Evolutionary conservation across 768 basidiomycete genomes (phyloP), one percentile per base, ranked within the genome.

Genomic region (Mycena polygramma): DNA sequence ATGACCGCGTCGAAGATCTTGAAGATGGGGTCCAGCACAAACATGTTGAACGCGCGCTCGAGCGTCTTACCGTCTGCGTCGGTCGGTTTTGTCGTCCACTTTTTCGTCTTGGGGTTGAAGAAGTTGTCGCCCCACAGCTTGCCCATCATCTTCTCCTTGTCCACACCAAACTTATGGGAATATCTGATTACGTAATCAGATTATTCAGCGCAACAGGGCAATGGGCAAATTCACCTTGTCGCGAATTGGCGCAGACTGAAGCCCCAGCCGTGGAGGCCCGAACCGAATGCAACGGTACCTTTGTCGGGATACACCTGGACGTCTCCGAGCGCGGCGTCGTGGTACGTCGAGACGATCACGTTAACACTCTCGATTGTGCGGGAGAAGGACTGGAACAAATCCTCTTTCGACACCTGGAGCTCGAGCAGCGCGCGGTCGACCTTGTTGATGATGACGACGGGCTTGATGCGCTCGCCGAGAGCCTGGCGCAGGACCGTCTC

Each of bases 171-270:
- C 84, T 95, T 98, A 89, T 98, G 99, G 74, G 94, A 89, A 83
- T 99, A 99, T 68, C 97, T 92, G 72, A n/a, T n/a, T n/a, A n/a
- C n/a, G n/a, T n/a, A n/a, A n/a, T n/a, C n/a, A n/a, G n/a, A n/a
- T n/a, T n/a, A n/a, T n/a, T n/a, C n/a, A n/a, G n/a, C n/a, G n/a
- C n/a, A n/a, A n/a, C n/a, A 30, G 30, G 30, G 6, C 30, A 30
- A 30, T 6, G 6, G 2, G 30, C 30, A 30, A 30, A 30, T 30
- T 30, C 6, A 30, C 30, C 30, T 30, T 2, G 80, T 79, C 58
- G 98, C 96, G 81, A 99, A 99, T 82, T 99, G 95, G 79, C 96
- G 95, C 78, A 99, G 95, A 73, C 97, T 97, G 89, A 99, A 99
- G 61, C 91, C 97, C 98, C 98, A 99, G 76, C 98, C 98, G 84